Evolutionary conservation across 768 basidiomycete genomes (phyloP).

Genomic region (Boletus subcaerulescens): DNA sequence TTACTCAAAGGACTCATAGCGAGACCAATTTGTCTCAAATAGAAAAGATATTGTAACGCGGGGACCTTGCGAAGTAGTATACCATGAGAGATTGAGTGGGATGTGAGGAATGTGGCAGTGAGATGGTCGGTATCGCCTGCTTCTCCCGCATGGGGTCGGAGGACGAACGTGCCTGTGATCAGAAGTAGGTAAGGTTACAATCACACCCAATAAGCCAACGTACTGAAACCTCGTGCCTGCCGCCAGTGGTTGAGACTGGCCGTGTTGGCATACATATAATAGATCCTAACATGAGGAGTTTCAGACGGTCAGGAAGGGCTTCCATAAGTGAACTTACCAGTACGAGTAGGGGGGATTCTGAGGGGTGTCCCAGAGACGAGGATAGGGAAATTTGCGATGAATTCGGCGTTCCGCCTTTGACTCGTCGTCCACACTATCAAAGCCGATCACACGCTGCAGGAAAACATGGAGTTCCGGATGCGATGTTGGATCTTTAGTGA

Average conservation of each 20-base stretch:
- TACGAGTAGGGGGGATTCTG: conserved; percentile 95
- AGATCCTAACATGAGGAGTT: conserved; percentile 58
- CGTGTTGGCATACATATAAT: conserved; percentile 98
- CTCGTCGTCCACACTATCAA: conserved; percentile 99
- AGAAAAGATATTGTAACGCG: conserved; percentile 94
- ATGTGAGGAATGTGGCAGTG: conserved; percentile 91
- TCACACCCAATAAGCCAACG: conserved; percentile 29
- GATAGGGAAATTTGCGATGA: conserved; percentile 92
- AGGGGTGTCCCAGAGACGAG: conserved; percentile 81
- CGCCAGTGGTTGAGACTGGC: conserved; percentile 94
- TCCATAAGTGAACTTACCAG: conserved; percentile 53
- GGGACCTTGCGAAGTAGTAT: conserved; percentile 97
- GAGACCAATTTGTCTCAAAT: conserved; percentile 95
- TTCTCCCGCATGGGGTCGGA: conserved; percentile 96
- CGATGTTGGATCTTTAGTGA: conserved; percentile 83
- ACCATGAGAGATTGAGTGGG: conserved; percentile 99
- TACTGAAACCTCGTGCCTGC: conserved; percentile 84
- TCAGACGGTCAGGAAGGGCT: not conserved
- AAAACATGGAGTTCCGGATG: conserved; percentile 96
- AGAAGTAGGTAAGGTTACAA: conserved; percentile 1
- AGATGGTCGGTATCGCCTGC: conserved; percentile 98
- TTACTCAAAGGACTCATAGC: conserved; percentile 99
- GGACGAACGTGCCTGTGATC: conserved; percentile 83
- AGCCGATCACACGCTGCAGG: conserved; percentile 91
- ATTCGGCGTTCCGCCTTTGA: conserved; percentile 89